Conservation (phyloP, 2,329 filamentous ascomycete species). For the Incumbomyces lentus region DNA sequence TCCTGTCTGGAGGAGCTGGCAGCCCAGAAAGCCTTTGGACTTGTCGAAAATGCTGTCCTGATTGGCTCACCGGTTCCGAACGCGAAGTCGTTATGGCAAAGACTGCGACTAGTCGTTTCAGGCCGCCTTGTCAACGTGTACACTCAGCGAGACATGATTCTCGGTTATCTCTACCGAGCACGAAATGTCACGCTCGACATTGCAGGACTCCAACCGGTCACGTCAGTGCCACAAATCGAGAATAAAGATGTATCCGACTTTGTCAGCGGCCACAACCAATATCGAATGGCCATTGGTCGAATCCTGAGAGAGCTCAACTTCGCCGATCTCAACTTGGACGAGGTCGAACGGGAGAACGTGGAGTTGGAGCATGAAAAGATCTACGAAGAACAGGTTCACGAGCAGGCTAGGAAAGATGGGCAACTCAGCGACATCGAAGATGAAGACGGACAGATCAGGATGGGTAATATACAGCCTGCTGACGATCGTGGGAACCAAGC, state of each 20-base stretch:
- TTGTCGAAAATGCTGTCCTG: constrained; percentile 64
- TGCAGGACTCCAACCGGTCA: constrained; percentile 60
- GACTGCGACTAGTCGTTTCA: constrained; percentile 58
- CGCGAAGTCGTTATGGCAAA: constrained; percentile 55
- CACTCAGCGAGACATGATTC: constrained; percentile 66
- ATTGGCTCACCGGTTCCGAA: constrained; percentile 64
- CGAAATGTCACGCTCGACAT: constrained; percentile 64
- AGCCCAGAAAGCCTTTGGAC: constrained; percentile 61
- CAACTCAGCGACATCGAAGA: constrained; percentile 23
- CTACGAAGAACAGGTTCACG: constrained; percentile 28
- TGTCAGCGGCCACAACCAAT: constrained; percentile 40
- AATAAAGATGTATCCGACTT: constrained; percentile 45
- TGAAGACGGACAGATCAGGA: constrained; percentile 20
- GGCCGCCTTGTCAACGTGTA: constrained; percentile 71
- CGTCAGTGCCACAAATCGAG: constrained; percentile 54
- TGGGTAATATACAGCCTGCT: neutral
- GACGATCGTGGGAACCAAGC: neutral
- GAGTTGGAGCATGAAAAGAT: constrained; percentile 31
- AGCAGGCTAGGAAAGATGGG: constrained; percentile 20
- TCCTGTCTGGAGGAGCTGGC: constrained; percentile 61
- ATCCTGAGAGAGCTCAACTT: constrained; percentile 44
- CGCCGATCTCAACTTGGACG: constrained; percentile 39
- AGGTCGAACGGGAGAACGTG: constrained; percentile 37
- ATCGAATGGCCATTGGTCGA: constrained; percentile 40
- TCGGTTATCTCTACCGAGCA: constrained; percentile 67